These are phyloP conservation scores for Hydnomerulius pinastri DNA, from an alignment of 768 basidiomycete species.

Conservation along the genomic window DNA sequence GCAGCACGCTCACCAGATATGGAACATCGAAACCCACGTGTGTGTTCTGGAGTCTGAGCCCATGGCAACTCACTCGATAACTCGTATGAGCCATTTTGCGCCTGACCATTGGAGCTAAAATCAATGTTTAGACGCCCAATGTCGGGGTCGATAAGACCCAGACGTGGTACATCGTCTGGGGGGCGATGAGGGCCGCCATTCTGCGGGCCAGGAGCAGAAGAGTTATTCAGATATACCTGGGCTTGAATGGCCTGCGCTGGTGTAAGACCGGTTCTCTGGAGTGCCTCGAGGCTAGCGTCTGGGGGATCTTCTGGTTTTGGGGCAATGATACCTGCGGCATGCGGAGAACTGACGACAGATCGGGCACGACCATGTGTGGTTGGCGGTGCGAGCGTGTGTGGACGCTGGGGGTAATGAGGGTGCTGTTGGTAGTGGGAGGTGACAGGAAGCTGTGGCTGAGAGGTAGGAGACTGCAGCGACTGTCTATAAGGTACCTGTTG, in stretches of 20 bases:
- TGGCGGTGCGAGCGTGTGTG: constrained; percentile 39
- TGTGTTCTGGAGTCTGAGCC: constrained; percentile 42
- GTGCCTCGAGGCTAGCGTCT: constrained; percentile 46
- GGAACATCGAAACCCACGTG: constrained; percentile 41
- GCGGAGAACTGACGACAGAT: constrained; percentile 49
- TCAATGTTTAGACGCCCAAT: constrained; percentile 61
- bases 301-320: constrained; percentile 52
- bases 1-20: constrained; percentile 28
- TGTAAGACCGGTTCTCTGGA: constrained; percentile 57
- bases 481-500: constrained; percentile 37
- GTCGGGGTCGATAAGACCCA: constrained; percentile 53
- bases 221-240: constrained; percentile 59
- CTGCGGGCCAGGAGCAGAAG: constrained; percentile 32
- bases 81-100: constrained; percentile 45
- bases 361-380: constrained; percentile 46
- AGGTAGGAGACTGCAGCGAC: constrained; percentile 39
- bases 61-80: constrained; percentile 61
- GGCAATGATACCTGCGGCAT: constrained; percentile 44
- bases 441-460: constrained; percentile 20
- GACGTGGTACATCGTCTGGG: constrained; percentile 35
- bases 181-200: constrained; percentile 30
- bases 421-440: constrained; percentile 16
- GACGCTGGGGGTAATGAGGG: constrained; percentile 25
- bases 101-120: constrained; percentile 42
- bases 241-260: constrained; percentile 83